Evolutionary conservation across 768 basidiomycete species (phyloP).

Genomic region (Suillus americanus): DNA sequence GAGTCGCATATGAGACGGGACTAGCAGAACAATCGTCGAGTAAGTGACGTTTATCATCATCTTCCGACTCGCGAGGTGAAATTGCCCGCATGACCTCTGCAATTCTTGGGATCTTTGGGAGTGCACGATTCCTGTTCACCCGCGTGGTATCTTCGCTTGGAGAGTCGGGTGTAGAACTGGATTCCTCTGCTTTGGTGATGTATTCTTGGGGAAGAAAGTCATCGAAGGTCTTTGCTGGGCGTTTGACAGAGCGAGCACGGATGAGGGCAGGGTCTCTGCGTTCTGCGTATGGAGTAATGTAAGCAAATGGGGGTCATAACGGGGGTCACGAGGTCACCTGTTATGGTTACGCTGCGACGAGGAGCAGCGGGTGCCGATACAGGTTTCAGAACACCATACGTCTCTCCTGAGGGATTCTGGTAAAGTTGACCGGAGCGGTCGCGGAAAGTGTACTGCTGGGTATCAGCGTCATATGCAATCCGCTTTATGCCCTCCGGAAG

Average conservation of each 20-base stretch:
- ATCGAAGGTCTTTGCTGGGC: slow-evolving; percentile 39
- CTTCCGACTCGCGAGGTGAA: slow-evolving; percentile 14
- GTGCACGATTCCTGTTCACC: slow-evolving; percentile 31
- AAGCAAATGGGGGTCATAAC: slow-evolving; percentile 10
- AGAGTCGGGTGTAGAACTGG: slow-evolving; percentile 7
- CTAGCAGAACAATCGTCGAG: slow-evolving; percentile 15
- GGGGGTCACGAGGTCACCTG: slow-evolving; percentile 26
- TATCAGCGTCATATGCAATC: slow-evolving; percentile 55
- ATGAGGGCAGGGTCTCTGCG: slow-evolving; percentile 24
- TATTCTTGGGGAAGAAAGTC: slow-evolving; percentile 46
- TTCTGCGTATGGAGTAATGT: slow-evolving; percentile 15
- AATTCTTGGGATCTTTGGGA: slow-evolving; percentile 42
- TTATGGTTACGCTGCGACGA: slow-evolving; percentile 27
- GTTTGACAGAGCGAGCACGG: slow-evolving; percentile 17
- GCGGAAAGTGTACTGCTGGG: slow-evolving; percentile 47
- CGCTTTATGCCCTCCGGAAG: slow-evolving; percentile 46
- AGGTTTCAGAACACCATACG: slow-evolving; percentile 45
- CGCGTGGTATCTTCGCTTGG: slow-evolving; percentile 25
- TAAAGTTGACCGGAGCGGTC: slow-evolving; percentile 47
- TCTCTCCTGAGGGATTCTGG: slow-evolving; percentile 41
- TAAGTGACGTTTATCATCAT: slow-evolving; percentile 20
- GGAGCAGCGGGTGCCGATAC: slow-evolving; percentile 24
- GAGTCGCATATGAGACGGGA: slow-evolving; percentile 8
- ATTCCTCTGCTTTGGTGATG: slow-evolving; percentile 38
- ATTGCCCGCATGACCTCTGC: slow-evolving; percentile 27